Conservation (phyloP, 345 rosid genomes). For the Murraya koenigii region DNA sequence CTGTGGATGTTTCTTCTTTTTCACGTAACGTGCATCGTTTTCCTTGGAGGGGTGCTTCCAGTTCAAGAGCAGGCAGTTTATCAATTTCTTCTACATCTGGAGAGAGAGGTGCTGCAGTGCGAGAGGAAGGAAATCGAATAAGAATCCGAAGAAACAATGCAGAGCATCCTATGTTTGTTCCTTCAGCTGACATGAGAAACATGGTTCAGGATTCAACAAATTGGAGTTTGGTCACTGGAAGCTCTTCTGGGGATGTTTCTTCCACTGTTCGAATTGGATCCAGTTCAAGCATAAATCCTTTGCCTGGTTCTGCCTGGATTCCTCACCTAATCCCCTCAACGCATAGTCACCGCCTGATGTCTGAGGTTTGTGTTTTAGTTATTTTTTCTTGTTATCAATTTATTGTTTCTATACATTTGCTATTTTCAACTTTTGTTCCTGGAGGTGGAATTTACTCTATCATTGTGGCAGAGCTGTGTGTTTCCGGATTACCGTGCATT, state of each 20-base stretch:
- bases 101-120: constrained; percentile 43
- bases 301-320: constrained; percentile 50
- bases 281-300: constrained; percentile 48
- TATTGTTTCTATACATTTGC: neutral
- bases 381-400: constrained; percentile 1
- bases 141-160: constrained; percentile 44
- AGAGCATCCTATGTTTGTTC: constrained; percentile 53
- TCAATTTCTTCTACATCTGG: constrained; percentile 38
- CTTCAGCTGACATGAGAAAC: constrained; percentile 51
- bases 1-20: constrained; percentile 42
- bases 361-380: constrained; percentile 55
- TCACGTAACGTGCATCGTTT: constrained; percentile 49
- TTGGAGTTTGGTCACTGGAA: constrained; percentile 62
- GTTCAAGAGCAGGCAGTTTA: constrained; percentile 44
- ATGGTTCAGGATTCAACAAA: constrained; percentile 53
- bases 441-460: neutral
- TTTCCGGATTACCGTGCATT: neutral
- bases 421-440: neutral
- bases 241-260: constrained; percentile 38
- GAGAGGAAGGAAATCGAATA: constrained; percentile 49
- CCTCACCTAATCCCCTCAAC: constrained; percentile 38
- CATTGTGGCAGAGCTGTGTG: neutral
- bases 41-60: constrained; percentile 52
- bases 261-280: constrained; percentile 44
- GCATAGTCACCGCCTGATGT: constrained; percentile 58